A percentile compares a stretch with the other conserved stretches of the same genome.
Evolutionary conservation across 805 yeast genomes (phyloP).

Genomic region (Candida gorgasii): DNA sequence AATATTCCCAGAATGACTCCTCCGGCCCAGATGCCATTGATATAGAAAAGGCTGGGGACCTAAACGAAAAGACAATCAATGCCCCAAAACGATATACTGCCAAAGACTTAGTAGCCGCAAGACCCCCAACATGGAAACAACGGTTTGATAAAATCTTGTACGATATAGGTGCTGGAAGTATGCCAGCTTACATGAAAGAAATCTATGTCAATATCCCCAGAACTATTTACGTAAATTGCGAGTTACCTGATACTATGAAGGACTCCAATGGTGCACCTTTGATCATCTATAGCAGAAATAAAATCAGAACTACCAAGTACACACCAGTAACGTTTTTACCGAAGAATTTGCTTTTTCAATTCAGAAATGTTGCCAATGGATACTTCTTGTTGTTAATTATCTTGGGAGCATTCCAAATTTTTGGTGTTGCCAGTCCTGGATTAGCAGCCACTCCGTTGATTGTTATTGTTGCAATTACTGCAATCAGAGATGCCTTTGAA

Average conservation of each 20-base stretch:
- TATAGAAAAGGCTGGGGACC: neutral
- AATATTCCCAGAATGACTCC: conserved; percentile 9
- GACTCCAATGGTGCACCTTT: conserved; percentile 36
- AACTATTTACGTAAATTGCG: conserved; percentile 49
- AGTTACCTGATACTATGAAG: conserved; percentile 45
- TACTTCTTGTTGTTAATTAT: conserved; percentile 58
- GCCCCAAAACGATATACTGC: conserved; percentile 1
- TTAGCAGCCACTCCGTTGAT: conserved; percentile 79
- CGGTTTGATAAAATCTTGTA: conserved; percentile 21
- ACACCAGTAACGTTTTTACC: conserved; percentile 60
- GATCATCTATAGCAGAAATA: conserved; percentile 50
- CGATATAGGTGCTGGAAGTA: conserved; percentile 23
- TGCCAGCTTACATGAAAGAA: conserved; percentile 37
- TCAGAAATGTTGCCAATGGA: conserved; percentile 59
- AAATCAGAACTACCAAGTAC: conserved; percentile 63
- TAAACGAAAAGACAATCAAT: conserved; percentile 1
- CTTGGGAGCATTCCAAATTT: conserved; percentile 61
- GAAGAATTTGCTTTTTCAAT: conserved; percentile 54
- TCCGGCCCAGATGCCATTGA: conserved; percentile 4
- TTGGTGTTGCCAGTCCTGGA: conserved; percentile 74
- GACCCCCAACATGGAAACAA: conserved; percentile 25
- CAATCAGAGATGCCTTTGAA: conserved; percentile 75
- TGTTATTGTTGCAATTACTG: conserved; percentile 74
- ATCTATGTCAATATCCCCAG: conserved; percentile 43
- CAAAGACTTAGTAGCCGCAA: conserved; percentile 12